Conservation (phyloP, 1,284 basidiomycete species). For the Hymenochaete sp. region DNA sequence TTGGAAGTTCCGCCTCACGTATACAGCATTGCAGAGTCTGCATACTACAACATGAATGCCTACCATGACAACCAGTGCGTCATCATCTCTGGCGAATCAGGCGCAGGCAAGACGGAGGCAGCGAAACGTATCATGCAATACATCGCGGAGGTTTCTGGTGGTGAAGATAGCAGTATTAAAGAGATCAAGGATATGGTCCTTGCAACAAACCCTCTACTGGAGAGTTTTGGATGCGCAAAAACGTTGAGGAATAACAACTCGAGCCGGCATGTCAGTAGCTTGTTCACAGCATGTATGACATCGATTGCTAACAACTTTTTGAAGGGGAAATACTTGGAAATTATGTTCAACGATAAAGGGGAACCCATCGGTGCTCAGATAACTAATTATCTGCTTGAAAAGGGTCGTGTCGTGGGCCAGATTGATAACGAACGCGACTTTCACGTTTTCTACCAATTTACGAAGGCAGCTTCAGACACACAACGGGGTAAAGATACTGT, state of each 20-base stretch:
- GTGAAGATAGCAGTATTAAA: constrained; percentile 79
- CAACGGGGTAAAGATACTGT: constrained; percentile 60
- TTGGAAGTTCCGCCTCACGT: constrained; percentile 98
- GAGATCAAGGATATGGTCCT: constrained; percentile 99
- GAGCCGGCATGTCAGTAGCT: constrained; percentile 78
- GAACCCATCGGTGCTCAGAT: constrained; percentile 97
- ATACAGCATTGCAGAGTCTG: constrained; percentile 92
- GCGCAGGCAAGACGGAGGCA: constrained; percentile 95
- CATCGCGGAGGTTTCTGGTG: constrained; percentile 92
- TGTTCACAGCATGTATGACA: constrained; percentile 15
- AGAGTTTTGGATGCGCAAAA: constrained; percentile 99
- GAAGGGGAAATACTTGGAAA: constrained; percentile 97
- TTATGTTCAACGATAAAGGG: constrained; percentile 93
- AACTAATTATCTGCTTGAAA: constrained; percentile 97
- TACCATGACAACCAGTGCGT: constrained; percentile 99
- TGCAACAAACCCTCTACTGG: constrained; percentile 94
- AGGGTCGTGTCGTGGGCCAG: constrained; percentile 94
- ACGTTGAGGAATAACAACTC: constrained; percentile 98
- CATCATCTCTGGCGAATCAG: constrained; percentile 98
- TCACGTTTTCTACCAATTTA: constrained; percentile 99
- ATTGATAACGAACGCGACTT: constrained; percentile 96
- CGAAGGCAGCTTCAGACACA: constrained; percentile 84
- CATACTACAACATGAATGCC: constrained; percentile 99
- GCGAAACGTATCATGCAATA: constrained; percentile 99
- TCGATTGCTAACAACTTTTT: not conserved